Conservation (phyloP, 805 yeast species). For the Clavispora fructus region DNA sequence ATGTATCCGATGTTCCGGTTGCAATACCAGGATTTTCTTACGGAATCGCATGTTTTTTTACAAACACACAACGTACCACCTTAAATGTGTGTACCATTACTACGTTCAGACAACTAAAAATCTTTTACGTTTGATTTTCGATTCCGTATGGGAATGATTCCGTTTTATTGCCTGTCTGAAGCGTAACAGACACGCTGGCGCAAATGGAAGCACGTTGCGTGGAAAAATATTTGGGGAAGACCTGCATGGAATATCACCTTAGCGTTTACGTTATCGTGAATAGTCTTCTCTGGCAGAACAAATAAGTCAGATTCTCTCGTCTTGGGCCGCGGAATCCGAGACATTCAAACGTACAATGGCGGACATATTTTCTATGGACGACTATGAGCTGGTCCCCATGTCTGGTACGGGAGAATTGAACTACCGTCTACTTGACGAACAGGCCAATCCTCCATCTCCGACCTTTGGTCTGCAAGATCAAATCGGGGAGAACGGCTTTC, state of each 20-base stretch:
- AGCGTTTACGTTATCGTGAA: too few relatives aligned
- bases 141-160: too few relatives aligned
- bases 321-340: neutral
- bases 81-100: too few relatives aligned
- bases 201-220: too few relatives aligned
- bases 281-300: neutral
- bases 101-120: too few relatives aligned
- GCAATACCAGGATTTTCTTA: neutral
- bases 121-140: too few relatives aligned
- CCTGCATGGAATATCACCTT: too few relatives aligned
- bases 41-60: neutral
- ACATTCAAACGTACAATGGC: constrained; percentile 18
- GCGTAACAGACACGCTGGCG: too few relatives aligned
- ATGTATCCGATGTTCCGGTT: neutral
- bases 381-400: constrained; percentile 17
- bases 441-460: constrained; percentile 20
- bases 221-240: too few relatives aligned
- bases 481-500: neutral
- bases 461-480: neutral
- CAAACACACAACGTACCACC: too few relatives aligned
- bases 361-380: constrained; percentile 34
- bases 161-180: too few relatives aligned
- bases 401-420: constrained; percentile 17
- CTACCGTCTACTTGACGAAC: constrained; percentile 20
- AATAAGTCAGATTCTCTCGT: neutral